Percentiles rank a stretch among this genome's conserved stretches.
These are phyloP conservation scores for Cruciata laevipes DNA, from an alignment of 257 asterid genomes.

Conservation along the genomic window DNA sequence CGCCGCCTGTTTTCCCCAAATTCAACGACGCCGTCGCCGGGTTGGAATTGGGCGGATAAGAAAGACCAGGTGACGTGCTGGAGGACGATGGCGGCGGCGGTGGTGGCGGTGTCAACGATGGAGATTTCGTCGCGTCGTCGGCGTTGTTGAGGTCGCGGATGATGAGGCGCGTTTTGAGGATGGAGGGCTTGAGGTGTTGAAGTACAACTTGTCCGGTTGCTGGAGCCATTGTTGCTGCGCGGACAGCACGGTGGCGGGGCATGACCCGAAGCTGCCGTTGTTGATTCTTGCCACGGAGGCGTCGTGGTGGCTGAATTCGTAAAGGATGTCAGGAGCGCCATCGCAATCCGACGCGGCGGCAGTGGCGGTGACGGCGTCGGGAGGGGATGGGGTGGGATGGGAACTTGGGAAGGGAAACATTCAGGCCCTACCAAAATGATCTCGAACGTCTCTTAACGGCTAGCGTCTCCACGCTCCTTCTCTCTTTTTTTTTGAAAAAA, in stretches of 20 bases:
- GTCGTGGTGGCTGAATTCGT: no score
- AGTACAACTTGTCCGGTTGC: conserved; percentile 71
- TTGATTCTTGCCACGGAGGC: conserved; percentile 57
- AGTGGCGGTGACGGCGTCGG: conserved; percentile 23
- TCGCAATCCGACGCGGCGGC: conserved; percentile 10
- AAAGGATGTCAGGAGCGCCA: conserved; percentile 35
- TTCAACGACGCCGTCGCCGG: conserved; percentile 67
- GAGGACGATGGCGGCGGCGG: conserved; percentile 77
- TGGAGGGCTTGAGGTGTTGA: conserved; percentile 57
- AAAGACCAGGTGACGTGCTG: conserved; percentile 65
- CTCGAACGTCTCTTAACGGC: no score
- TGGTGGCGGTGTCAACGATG: conserved; percentile 86
- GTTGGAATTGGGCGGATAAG: conserved; percentile 32
- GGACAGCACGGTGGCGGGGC: conserved; percentile 66
- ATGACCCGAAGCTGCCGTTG: conserved; percentile 91
- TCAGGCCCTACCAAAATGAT: no score
- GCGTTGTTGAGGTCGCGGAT: conserved; percentile 67
- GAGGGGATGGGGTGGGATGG: no score
- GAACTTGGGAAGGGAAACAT: no score
- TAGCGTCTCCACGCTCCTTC: no score
- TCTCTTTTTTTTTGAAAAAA: no score
- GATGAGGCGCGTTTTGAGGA: conserved; percentile 42
- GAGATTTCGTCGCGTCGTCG: conserved; percentile 63
- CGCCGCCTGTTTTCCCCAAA: no score
- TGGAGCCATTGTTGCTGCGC: conserved; percentile 66